Evolutionary conservation across 1,284 basidiomycete genomes (phyloP), one percentile per base, ranked within the genome.

Genomic region (Ustilago trichophora): DNA sequence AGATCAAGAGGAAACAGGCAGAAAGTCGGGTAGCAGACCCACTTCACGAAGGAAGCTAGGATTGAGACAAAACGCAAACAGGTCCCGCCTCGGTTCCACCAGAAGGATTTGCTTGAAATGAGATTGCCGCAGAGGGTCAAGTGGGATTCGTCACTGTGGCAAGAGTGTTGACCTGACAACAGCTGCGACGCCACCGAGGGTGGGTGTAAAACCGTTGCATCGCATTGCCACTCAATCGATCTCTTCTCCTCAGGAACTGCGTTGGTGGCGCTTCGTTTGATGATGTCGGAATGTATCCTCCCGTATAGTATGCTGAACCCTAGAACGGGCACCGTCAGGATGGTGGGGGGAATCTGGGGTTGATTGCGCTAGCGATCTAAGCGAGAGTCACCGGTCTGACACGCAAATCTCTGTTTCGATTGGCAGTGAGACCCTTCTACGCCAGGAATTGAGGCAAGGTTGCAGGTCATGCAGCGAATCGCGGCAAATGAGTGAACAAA

Each of bases 331-430:
- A 11, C 19, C 19, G 43, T 9, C 22, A 0, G 19, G 24, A 8
- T 12, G n/a, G n/a, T n/a, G n/a, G n/a, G n/a, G 13, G 26, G 24
- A 35, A 16, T 34, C 32, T 26, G 24, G 22, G 43, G 24, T 45
- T 19, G 25, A 16, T 7, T 18, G 16, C 27, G 22, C 31, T 18
- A 15, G 24, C 18, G 13, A 45, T 34, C 16, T 35, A 34, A 35
- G 43, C 31, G 43, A 45, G 22, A 45, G 43, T 45, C 43, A 33
- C 43, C 15, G 43, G 43, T 35, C 15, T n/a, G 40, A 29, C n/a
- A 9, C 19, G 40, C 40, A 42, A 31, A 42, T 19, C 27, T 31
- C 27, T 42, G n/a, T n/a, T n/a, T n/a, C n/a, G n/a, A n/a, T n/a
- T n/a, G n/a, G n/a, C n/a, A n/a, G n/a, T n/a, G n/a, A n/a, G 7